Percentiles rank a stretch among this genome's conserved stretches.
These are phyloP conservation scores for Kodamaea laetipori DNA, from an alignment of 805 yeast species.

Conservation along the genomic window DNA sequence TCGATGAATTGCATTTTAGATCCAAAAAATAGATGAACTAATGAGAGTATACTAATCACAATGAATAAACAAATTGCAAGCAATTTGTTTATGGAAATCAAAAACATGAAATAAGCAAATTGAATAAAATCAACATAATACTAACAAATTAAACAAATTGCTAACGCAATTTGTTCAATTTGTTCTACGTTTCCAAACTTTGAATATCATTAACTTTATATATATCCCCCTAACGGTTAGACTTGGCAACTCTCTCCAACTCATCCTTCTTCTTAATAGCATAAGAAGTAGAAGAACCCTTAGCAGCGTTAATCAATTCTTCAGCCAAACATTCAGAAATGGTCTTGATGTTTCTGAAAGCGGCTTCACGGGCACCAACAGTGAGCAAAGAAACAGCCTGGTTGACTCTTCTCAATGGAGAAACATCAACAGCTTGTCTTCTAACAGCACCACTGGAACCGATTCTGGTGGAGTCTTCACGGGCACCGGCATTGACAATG, in stretches of 20 bases:
- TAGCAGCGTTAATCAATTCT: conserved; percentile 99
- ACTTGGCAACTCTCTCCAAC: conserved; percentile 99
- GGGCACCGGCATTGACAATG: conserved; percentile 99
- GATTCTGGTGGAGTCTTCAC: conserved; percentile 99
- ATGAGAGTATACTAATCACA: no score
- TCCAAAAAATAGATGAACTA: no score
- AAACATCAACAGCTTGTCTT: conserved; percentile 99
- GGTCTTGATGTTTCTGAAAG: conserved; percentile 99
- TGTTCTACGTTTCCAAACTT: conserved; percentile 1
- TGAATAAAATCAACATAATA: not conserved
- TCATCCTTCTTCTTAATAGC: conserved; percentile 99
- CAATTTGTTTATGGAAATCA: no score
- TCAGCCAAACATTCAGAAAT: conserved; percentile 99
- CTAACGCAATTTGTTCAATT: not conserved
- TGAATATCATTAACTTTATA: conserved; percentile 10
- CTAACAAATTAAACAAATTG: not conserved
- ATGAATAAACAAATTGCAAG: no score
- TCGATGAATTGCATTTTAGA: no score
- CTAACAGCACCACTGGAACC: conserved; percentile 99
- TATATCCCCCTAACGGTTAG: conserved; percentile 85
- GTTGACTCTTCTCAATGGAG: conserved; percentile 99
- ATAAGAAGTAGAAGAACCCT: conserved; percentile 99
- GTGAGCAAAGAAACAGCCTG: conserved; percentile 97
- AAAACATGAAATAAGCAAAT: no score
- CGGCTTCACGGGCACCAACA: conserved; percentile 99